A percentile compares a stretch with the other conserved stretches of the same genome.
These are phyloP conservation scores for Candida pseudoviswanathii DNA, from an alignment of 1,139 yeast genomes.

Conservation along the genomic window DNA sequence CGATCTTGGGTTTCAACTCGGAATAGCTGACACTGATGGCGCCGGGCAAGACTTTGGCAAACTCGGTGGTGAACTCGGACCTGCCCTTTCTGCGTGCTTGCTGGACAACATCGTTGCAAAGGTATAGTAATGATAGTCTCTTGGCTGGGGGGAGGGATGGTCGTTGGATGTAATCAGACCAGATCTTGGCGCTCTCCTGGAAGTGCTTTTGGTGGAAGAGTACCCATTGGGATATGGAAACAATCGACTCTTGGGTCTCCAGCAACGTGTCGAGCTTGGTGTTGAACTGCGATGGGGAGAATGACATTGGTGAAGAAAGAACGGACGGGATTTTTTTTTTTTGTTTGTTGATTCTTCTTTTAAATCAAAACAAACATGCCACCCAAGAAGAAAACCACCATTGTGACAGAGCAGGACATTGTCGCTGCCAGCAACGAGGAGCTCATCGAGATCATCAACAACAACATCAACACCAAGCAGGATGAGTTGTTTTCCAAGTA, in stretches of 20 bases:
- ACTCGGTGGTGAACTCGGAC: slow-evolving; percentile 60
- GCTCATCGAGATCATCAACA: slow-evolving; percentile 34
- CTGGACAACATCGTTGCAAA: slow-evolving; percentile 85
- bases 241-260: slow-evolving; percentile 84
- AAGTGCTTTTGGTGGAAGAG: slow-evolving; percentile 75
- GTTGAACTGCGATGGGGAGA: slow-evolving; percentile 54
- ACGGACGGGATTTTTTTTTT: background rate
- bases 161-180: slow-evolving; percentile 57
- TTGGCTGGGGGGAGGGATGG: slow-evolving; percentile 28
- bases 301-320: slow-evolving; percentile 49
- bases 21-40: slow-evolving; percentile 37
- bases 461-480: slow-evolving; percentile 36
- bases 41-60: slow-evolving; percentile 49
- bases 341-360: background rate
- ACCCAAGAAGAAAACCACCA: slow-evolving; percentile 1
- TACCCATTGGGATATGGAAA: slow-evolving; percentile 83
- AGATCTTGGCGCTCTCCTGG: slow-evolving; percentile 56
- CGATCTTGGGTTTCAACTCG: slow-evolving; percentile 55
- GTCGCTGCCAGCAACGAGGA: slow-evolving; percentile 27
- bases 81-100: slow-evolving; percentile 70
- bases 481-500: slow-evolving; percentile 36
- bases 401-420: slow-evolving; percentile 35
- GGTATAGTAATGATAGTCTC: slow-evolving; percentile 63
- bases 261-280: slow-evolving; percentile 63
- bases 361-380: slow-evolving; percentile 6